Conservation (phyloP, 805 yeast species). For the Ogataea angusta region DNA sequence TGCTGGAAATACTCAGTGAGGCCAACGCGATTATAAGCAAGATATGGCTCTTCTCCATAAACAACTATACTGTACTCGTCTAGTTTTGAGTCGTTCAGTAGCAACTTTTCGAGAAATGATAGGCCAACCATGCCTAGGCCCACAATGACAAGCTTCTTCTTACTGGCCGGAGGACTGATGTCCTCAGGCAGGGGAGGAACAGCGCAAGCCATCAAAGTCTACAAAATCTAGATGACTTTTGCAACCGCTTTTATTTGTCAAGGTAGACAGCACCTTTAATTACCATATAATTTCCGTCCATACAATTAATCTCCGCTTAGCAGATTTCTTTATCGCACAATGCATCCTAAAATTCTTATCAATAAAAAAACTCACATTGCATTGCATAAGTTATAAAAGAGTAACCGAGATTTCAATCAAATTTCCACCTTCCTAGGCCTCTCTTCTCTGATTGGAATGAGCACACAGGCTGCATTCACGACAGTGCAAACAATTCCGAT, state of each 20-base stretch:
- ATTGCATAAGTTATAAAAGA: neutral
- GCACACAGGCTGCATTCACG: constrained; percentile 20
- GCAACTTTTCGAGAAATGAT: constrained; percentile 34
- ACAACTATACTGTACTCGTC: constrained; percentile 28
- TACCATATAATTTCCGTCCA: constrained; percentile 1
- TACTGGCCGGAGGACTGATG: constrained; percentile 1
- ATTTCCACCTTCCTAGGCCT: constrained; percentile 12
- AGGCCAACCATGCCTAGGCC: constrained; percentile 39
- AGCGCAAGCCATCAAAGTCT: constrained; percentile 5
- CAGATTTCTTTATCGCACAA: neutral
- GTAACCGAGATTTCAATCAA: neutral
- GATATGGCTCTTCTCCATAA: constrained; percentile 35
- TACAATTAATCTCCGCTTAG: constrained; percentile 5
- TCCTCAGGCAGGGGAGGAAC: constrained; percentile 24
- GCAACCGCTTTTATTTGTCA: neutral
- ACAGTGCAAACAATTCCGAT: constrained; percentile 32
- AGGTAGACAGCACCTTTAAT: neutral
- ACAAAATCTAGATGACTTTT: neutral
- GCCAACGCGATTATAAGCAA: constrained; percentile 38
- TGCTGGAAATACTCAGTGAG: constrained; percentile 32
- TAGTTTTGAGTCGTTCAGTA: constrained; percentile 30
- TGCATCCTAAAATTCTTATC: neutral
- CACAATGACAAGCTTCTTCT: constrained; percentile 30
- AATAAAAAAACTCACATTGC: neutral
- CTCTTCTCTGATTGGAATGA: constrained; percentile 30